A percentile compares a stretch with the other conserved stretches of the same genome.
These are phyloP conservation scores for Raphanus sativus DNA, from an alignment of 345 rosid species.

Conservation along the genomic window DNA sequence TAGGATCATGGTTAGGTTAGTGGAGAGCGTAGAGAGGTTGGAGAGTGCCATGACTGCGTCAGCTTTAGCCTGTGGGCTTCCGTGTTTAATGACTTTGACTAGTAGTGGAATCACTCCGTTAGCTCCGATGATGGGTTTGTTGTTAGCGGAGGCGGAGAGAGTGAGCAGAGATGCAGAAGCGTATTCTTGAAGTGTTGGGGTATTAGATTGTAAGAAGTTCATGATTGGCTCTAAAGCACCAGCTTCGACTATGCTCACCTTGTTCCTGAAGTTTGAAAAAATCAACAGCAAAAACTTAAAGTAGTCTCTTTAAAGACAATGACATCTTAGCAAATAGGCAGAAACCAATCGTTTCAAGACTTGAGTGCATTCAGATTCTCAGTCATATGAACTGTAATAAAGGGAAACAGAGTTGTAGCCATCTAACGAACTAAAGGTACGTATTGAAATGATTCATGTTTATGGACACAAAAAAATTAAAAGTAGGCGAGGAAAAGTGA, in stretches of 20 bases:
- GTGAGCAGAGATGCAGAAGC: slow-evolving; percentile 91
- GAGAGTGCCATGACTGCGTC: slow-evolving; percentile 60
- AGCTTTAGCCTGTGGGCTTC: slow-evolving; percentile 75
- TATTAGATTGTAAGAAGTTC: slow-evolving; percentile 60
- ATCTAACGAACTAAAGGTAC: slow-evolving; percentile 8
- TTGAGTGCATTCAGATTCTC: neutral
- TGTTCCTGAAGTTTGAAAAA: slow-evolving; percentile 62
- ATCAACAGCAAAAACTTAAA: slow-evolving; percentile 11
- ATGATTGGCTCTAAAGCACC: slow-evolving; percentile 85
- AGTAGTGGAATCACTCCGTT: slow-evolving; percentile 80
- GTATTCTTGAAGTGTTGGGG: slow-evolving; percentile 58
- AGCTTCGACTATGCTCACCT: slow-evolving; percentile 77
- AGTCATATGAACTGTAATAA: slow-evolving; percentile 9
- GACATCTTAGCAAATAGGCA: neutral
- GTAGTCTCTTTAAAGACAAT: slow-evolving; percentile 16
- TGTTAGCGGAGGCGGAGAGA: slow-evolving; percentile 72
- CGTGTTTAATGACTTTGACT: slow-evolving; percentile 62
- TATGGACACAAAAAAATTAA: neutral
- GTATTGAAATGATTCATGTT: slow-evolving; percentile 5
- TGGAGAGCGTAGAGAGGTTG: slow-evolving; percentile 72
- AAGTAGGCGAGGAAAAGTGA: slow-evolving; percentile 25
- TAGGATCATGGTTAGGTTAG: slow-evolving; percentile 52
- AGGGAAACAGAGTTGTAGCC: slow-evolving; percentile 29
- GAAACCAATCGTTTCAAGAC: neutral
- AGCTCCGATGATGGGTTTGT: slow-evolving; percentile 76